Percentiles rank a stretch among this genome's conserved stretches.
Evolutionary conservation across 78 protist species (phyloP).

Genomic region (Dictyostelium citrinum): DNA sequence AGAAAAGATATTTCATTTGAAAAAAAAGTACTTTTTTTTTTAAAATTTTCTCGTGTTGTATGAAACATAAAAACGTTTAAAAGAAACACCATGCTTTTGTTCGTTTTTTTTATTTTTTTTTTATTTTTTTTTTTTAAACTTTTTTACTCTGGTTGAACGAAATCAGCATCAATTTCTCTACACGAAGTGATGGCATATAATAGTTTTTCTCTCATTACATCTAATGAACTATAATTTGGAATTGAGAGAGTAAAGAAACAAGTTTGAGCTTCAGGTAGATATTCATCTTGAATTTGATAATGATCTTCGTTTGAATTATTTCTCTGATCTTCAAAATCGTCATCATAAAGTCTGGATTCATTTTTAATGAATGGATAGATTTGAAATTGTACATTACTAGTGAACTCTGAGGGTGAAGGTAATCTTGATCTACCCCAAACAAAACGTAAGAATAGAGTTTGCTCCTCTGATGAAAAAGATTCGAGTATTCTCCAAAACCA

Average conservation of each 20-base stretch:
- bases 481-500: conserved; percentile 76
- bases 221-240: conserved; percentile 81
- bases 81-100: no score
- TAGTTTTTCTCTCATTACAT: conserved; percentile 74
- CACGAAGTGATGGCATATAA: conserved; percentile 89
- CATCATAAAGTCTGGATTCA: conserved; percentile 44
- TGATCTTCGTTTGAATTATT: background rate
- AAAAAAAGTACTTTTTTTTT: no score
- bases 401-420: conserved; percentile 69
- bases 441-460: conserved; percentile 71
- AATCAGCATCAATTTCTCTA: conserved; percentile 88
- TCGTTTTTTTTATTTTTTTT: background rate
- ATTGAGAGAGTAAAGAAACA: conserved; percentile 91
- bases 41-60: no score
- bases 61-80: no score
- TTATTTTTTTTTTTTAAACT: background rate
- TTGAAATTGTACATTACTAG: conserved; percentile 34
- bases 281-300: conserved; percentile 37
- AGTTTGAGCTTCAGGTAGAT: conserved; percentile 88
- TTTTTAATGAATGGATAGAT: conserved; percentile 36
- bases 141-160: background rate
- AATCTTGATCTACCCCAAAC: conserved; percentile 84
- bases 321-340: background rate
- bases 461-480: conserved; percentile 78
- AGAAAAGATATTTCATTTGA: no score